Percentiles rank a stretch among this genome's conserved stretches.
Conservation (phyloP, 225 moss, liverwort and hornwort species). For the Ulota crispa region DNA sequence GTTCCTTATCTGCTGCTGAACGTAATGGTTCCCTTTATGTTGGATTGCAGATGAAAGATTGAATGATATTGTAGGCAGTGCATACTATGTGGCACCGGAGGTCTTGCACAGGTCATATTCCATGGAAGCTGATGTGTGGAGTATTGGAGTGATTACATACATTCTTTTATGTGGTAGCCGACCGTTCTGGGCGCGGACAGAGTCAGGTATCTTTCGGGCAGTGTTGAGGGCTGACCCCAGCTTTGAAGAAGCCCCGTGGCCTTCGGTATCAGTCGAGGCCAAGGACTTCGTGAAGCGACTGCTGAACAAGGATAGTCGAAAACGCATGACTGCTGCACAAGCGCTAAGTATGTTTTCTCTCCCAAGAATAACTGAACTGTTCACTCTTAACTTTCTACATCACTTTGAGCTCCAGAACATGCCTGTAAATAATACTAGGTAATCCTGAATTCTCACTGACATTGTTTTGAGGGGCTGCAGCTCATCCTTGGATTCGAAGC, state of each 20-base stretch:
- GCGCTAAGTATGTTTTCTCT: slow-evolving; percentile 70
- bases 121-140: slow-evolving; percentile 99
- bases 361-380: not conserved
- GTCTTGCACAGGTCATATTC: slow-evolving; percentile 92
- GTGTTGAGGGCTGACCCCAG: slow-evolving; percentile 90
- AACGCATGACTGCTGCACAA: slow-evolving; percentile 99
- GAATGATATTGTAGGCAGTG: slow-evolving; percentile 95
- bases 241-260: slow-evolving; percentile 97
- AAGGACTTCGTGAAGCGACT: slow-evolving; percentile 95
- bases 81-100: slow-evolving; percentile 95
- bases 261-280: slow-evolving; percentile 83
- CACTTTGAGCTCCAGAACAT: not conserved
- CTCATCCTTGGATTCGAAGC: slow-evolving; percentile 96
- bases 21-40: too few species aligned
- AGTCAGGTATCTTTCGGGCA: slow-evolving; percentile 92
- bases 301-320: slow-evolving; percentile 85
- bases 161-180: slow-evolving; percentile 93
- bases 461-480: slow-evolving; percentile 39
- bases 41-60: slow-evolving; percentile 84
- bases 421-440: rapidly evolving
- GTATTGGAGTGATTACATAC: slow-evolving; percentile 95
- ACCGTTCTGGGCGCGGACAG: slow-evolving; percentile 93
- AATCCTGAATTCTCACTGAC: not conserved
- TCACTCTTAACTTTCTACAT: not conserved
- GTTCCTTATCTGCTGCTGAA: not conserved